Evolutionary conservation across 306 rosid species (phyloP), one percentile per base, ranked within the genome.

Genomic region (Cercis canadensis): DNA sequence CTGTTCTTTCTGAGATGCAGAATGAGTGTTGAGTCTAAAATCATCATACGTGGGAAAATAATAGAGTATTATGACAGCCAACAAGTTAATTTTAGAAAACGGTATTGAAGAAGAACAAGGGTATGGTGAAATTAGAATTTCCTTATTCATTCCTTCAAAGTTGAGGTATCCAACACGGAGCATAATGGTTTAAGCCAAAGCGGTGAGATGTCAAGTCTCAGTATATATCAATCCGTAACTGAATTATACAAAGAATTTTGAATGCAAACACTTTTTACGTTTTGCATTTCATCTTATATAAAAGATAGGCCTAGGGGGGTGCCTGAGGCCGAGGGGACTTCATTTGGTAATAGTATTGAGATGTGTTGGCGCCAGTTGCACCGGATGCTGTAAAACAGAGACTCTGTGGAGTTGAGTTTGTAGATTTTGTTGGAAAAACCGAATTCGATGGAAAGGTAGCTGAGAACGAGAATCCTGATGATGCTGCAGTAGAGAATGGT

Each of bases 381-480:
- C 77, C 59, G 4, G 94, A 34, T 18, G 88, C 78, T 72, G 88
- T 49, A 65, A 91, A 83, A 69, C 88, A 76, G 79, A 91, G 84
- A 67, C 68, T 76, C 50, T 73, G 85, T 52, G 95, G 73, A 33
- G 67, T 21, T 9, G 89, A 76, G 75, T 66, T 82, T 13, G 75
- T 19, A 8, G 86, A 72, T 67, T 71, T 74, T n/a, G 86, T 40
- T 18, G 87, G 81, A 75, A 72, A 77, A 37, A 84, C 78, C 72
- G 90, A 77, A 80, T 86, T 79, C 19, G 89, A 57, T 41, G 88
- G 84, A 73, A 82, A 73, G 65, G 88, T 79, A 77, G 92, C 89
- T 72, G 94, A 84, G 81, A 83, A 80, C 24, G 99, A 91, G 99
- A 95, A 95, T 95, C 99, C 97, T 95, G 99, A 95, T 95, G 99